A percentile compares a stretch with the other conserved stretches of the same genome.
Conservation (phyloP, 306 rosid species). For the Vigna angularis region DNA sequence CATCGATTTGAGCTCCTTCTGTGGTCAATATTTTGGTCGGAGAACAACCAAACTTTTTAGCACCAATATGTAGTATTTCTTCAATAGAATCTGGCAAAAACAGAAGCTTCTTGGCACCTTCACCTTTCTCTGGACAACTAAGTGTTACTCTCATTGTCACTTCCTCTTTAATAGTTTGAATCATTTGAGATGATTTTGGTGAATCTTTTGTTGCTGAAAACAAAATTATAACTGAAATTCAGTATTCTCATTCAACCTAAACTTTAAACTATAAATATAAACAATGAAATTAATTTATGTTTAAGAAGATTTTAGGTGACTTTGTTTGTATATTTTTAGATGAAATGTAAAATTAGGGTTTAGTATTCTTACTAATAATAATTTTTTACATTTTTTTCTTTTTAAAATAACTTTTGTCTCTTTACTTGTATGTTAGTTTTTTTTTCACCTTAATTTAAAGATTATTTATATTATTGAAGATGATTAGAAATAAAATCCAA, state of each 20-base stretch:
- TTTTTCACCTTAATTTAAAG: neutral
- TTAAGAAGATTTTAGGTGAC: too few species aligned
- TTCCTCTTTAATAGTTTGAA: neutral
- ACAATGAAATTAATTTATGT: neutral
- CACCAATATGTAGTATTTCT: constrained; percentile 61
- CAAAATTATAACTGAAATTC: neutral
- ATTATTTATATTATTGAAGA: too few species aligned
- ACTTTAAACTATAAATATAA: too few species aligned
- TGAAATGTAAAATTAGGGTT: too few species aligned
- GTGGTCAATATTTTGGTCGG: constrained; percentile 54
- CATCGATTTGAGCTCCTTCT: constrained; percentile 73
- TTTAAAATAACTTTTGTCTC: neutral
- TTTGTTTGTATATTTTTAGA: neutral
- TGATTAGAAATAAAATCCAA: too few species aligned
- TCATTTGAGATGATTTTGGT: neutral
- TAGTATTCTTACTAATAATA: too few species aligned
- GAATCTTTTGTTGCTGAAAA: constrained; percentile 42
- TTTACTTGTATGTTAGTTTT: neutral
- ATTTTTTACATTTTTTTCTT: neutral
- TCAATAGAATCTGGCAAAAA: constrained; percentile 56
- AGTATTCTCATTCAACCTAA: neutral
- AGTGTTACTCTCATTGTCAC: constrained; percentile 50
- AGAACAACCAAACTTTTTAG: constrained; percentile 52
- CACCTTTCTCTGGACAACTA: constrained; percentile 58
- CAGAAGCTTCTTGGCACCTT: constrained; percentile 54